phyloP scores from a whole-genome alignment of 2,329 filamentous ascomycete genomes.

The Huntiella decipiens region DNA sequence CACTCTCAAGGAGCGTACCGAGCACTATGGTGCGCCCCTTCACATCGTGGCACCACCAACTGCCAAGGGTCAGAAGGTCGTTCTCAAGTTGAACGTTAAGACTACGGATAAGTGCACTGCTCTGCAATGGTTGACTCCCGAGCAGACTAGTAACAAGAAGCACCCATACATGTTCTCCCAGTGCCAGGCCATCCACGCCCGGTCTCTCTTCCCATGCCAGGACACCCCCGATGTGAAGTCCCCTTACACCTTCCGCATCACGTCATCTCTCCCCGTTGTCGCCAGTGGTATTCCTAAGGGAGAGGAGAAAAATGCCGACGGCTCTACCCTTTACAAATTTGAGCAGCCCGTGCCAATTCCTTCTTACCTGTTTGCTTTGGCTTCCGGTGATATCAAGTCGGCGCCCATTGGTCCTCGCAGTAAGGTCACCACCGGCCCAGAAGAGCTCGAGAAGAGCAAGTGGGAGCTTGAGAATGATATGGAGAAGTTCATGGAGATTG shows the following conservation, averaged over 20 bases:
- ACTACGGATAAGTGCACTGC: conserved; percentile 83
- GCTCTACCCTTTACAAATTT: conserved; percentile 58
- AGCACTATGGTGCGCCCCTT: conserved; percentile 58
- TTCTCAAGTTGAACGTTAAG: conserved; percentile 47
- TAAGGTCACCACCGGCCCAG: conserved; percentile 69
- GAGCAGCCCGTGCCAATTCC: conserved; percentile 85
- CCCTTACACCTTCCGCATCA: conserved; percentile 78
- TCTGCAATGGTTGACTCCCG: conserved; percentile 84
- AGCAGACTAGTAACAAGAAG: conserved; percentile 87
- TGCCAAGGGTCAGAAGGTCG: conserved; percentile 33
- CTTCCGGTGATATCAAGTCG: conserved; percentile 64
- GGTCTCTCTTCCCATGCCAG: conserved; percentile 89
- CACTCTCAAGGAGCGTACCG: conserved; percentile 48
- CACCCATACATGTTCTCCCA: conserved; percentile 97
- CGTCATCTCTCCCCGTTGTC: conserved; percentile 73
- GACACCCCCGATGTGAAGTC: conserved; percentile 95
- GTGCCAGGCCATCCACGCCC: conserved; percentile 88
- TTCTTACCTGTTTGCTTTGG: conserved; percentile 84
- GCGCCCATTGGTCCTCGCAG: conserved; percentile 77
- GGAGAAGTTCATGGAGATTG: conserved; percentile 75
- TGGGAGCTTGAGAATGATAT: conserved; percentile 87
- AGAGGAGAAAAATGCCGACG: conserved; percentile 26
- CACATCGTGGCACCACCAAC: conserved; percentile 38
- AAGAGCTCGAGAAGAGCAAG: conserved; percentile 65
- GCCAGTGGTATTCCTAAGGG: conserved; percentile 56